Conservation (phyloP, 2,329 filamentous ascomycete genomes). For the Venturia asperata region DNA sequence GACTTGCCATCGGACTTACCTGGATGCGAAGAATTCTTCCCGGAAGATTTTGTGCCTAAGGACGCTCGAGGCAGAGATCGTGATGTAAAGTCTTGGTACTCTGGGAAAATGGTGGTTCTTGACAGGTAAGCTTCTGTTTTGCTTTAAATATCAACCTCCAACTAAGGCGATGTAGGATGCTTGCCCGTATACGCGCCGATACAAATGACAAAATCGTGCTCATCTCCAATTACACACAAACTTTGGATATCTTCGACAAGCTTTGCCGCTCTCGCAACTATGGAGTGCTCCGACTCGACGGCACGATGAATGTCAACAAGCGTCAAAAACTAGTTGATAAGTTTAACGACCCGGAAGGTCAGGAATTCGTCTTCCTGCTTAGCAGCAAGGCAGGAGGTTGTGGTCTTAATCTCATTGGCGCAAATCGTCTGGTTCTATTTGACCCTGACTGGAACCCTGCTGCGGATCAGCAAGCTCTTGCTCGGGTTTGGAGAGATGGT, state of each 20-base stretch:
- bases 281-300: constrained; percentile 81
- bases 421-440: constrained; percentile 90
- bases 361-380: constrained; percentile 90
- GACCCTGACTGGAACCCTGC: constrained; percentile 95
- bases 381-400: constrained; percentile 96
- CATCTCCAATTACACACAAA: constrained; percentile 97
- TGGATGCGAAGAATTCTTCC: constrained; percentile 73
- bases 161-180: constrained; percentile 51
- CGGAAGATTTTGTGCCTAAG: constrained; percentile 81
- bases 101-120: constrained; percentile 97
- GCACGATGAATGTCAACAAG: constrained; percentile 97
- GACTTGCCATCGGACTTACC: constrained; percentile 77
- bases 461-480: constrained; percentile 92
- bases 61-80: constrained; percentile 82
- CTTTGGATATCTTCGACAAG: constrained; percentile 86
- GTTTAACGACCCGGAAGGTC: constrained; percentile 88
- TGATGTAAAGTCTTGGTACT: constrained; percentile 92
- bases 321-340: constrained; percentile 94
- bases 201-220: constrained; percentile 99
- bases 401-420: constrained; percentile 90
- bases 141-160: neutral
- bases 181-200: constrained; percentile 87
- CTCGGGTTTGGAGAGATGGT: constrained; percentile 96
- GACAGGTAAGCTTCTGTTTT: constrained; percentile 48
- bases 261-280: constrained; percentile 81